phyloP scores from a whole-genome alignment of 441 rosid species.

The Isatis lusitanica region DNA sequence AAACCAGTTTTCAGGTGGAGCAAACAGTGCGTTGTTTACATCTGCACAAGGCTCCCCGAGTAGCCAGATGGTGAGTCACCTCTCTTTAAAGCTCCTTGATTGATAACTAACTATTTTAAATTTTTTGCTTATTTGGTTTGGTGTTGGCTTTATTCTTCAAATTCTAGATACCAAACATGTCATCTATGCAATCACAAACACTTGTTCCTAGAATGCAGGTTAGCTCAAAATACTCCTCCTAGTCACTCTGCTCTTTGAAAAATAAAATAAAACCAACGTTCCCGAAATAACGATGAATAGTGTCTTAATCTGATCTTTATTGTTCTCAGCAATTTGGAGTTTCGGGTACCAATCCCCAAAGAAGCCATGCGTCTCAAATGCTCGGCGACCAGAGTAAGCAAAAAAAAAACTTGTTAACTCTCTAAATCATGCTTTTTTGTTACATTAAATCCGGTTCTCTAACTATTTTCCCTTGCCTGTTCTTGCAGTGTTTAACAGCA shows the following conservation, averaged over 20 bases:
- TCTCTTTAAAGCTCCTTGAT: constrained; percentile 25
- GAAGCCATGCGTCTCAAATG: constrained; percentile 74
- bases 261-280: neutral
- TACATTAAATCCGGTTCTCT: neutral
- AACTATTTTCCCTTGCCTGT: neutral
- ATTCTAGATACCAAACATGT: constrained; percentile 81
- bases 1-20: constrained; percentile 76
- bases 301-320: neutral
- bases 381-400: constrained; percentile 78
- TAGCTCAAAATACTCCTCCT: constrained; percentile 4
- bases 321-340: constrained; percentile 63
- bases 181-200: constrained; percentile 77
- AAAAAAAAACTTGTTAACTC: neutral
- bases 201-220: constrained; percentile 82
- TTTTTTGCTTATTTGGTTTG: constrained; percentile 4
- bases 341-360: constrained; percentile 72
- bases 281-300: neutral
- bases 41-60: constrained; percentile 88
- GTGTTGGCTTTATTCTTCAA: neutral
- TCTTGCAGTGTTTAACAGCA: constrained; percentile 67
- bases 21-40: constrained; percentile 77
- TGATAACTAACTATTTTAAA: neutral
- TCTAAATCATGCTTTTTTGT: neutral
- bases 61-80: constrained; percentile 74
- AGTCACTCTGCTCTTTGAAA: neutral